Percentiles rank a stretch among this genome's conserved stretches.
phyloP scores from a whole-genome alignment of 352 stramenopile genomes.

The Plasmopara muralis region DNA sequence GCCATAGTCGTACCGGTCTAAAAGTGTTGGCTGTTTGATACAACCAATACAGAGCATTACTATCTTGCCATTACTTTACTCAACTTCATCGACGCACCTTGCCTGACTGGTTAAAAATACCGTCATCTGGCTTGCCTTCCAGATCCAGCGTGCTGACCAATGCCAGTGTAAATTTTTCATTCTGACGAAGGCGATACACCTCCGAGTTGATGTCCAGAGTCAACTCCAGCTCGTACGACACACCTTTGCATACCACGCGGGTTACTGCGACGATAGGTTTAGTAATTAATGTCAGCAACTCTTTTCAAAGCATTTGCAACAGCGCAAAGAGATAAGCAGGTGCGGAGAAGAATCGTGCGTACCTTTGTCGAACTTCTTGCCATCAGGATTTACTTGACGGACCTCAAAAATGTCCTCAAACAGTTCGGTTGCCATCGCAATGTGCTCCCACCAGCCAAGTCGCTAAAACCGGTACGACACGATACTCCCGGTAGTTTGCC shows the following conservation, averaged over 20 bases:
- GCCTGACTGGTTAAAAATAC: constrained; percentile 88
- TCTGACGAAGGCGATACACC: constrained; percentile 93
- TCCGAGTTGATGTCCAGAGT: constrained; percentile 97
- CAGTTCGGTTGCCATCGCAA: constrained; percentile 81
- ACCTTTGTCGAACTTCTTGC: constrained; percentile 97
- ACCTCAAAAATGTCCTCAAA: constrained; percentile 99
- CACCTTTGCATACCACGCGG: constrained; percentile 93
- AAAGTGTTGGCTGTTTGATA: constrained; percentile 68
- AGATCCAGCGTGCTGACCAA: constrained; percentile 95
- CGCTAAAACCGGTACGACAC: constrained; percentile 1
- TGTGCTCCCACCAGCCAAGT: constrained; percentile 13
- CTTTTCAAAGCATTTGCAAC: too few species aligned
- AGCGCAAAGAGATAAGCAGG: too few species aligned
- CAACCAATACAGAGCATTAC: background rate
- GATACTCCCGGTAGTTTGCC: constrained; percentile 2
- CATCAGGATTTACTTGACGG: constrained; percentile 94
- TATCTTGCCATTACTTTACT: background rate
- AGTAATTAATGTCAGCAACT: too few species aligned
- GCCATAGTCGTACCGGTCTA: constrained; percentile 98
- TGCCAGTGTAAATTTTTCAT: constrained; percentile 95
- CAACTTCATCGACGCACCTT: constrained; percentile 39
- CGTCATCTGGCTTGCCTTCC: constrained; percentile 94
- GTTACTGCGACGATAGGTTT: constrained; percentile 62
- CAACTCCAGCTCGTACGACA: constrained; percentile 97
- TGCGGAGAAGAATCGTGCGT: constrained; percentile 5